Evolutionary conservation across 2,329 filamentous ascomycete species (phyloP).

Genomic region (Penicillium griseofulvum): DNA sequence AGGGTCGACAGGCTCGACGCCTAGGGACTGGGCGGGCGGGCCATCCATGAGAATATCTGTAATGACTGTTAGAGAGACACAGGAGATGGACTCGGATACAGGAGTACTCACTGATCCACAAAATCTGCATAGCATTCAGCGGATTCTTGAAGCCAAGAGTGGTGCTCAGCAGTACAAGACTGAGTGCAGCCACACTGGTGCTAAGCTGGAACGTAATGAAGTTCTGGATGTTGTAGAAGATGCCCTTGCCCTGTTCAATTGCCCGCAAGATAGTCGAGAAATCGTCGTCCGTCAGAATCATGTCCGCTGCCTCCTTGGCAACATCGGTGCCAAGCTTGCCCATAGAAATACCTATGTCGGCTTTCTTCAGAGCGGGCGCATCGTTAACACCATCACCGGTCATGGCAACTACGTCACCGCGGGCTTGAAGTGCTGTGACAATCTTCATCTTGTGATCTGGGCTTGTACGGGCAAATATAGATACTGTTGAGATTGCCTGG

Average conservation of each 20-base stretch:
- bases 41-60: constrained; percentile 99
- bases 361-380: constrained; percentile 92
- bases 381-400: constrained; percentile 98
- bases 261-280: constrained; percentile 88
- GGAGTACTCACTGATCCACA: constrained; percentile 90
- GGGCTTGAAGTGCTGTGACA: constrained; percentile 81
- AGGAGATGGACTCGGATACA: not conserved
- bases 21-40: constrained; percentile 92
- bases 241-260: constrained; percentile 98
- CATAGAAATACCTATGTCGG: constrained; percentile 98
- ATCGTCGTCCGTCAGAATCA: constrained; percentile 85
- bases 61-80: constrained; percentile 25
- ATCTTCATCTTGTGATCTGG: constrained; percentile 99
- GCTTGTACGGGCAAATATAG: constrained; percentile 92
- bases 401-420: constrained; percentile 97
- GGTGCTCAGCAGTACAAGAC: constrained; percentile 87
- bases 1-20: constrained; percentile 90
- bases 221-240: constrained; percentile 99
- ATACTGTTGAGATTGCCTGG: constrained; percentile 80
- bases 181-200: constrained; percentile 90
- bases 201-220: constrained; percentile 98
- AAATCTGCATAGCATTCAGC: constrained; percentile 97
- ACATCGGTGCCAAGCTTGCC: constrained; percentile 92
- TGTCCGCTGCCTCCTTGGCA: constrained; percentile 89
- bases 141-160: constrained; percentile 92